Conservation (phyloP, 164 flowering plant genomes). For the Aristolochia fimbriata region DNA sequence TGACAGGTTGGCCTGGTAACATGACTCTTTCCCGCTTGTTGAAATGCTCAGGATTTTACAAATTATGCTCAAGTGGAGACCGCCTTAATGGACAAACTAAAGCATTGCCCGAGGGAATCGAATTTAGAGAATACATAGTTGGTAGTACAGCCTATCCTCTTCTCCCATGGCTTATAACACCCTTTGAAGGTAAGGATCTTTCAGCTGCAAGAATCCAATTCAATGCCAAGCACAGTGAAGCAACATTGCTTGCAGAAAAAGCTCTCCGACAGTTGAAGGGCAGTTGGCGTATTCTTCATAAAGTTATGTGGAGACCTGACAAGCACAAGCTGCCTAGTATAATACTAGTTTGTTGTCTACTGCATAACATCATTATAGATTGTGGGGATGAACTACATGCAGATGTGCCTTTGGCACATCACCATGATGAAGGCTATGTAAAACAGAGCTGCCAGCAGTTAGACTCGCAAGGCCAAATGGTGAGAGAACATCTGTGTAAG, state of each 20-base stretch:
- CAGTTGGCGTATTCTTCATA: conserved; percentile 85
- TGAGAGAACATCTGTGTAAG: conserved; percentile 39
- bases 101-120: conserved; percentile 28
- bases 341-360: conserved; percentile 81
- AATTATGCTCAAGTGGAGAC: conserved; percentile 49
- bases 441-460: conserved; percentile 44
- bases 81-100: conserved; percentile 42
- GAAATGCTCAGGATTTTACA: conserved; percentile 60
- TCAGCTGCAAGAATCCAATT: conserved; percentile 27
- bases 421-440: conserved; percentile 68
- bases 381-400: conserved; percentile 43
- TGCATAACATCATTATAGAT: conserved; percentile 82
- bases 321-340: conserved; percentile 81
- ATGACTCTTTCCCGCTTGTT: conserved; percentile 44
- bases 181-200: conserved; percentile 29
- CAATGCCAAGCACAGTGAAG: conserved; percentile 37
- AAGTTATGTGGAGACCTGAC: conserved; percentile 98
- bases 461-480: conserved; percentile 32
- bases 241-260: conserved; percentile 46
- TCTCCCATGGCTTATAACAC: conserved; percentile 86
- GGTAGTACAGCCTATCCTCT: conserved; percentile 69
- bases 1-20: conserved; percentile 78
- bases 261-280: conserved; percentile 75
- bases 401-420: conserved; percentile 52
- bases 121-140: conserved; percentile 61